A percentile compares a stretch with the other conserved stretches of the same genome.
phyloP scores from a whole-genome alignment of 1,284 basidiomycete species.

The Puccinia polysora region DNA sequence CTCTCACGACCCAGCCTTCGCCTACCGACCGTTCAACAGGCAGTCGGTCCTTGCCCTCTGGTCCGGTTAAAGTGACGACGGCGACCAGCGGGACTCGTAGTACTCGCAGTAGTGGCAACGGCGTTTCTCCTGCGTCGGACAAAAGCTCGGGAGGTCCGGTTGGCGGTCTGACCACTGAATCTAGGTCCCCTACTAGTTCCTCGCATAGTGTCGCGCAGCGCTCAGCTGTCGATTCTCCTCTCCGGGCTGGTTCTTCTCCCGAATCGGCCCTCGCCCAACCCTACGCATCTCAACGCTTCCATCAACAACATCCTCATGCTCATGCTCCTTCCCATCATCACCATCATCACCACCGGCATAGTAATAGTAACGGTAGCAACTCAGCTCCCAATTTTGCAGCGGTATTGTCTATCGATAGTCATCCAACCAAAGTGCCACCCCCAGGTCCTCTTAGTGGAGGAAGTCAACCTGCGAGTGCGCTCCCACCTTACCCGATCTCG shows the following conservation, averaged over 20 bases:
- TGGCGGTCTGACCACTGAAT: conserved; percentile 10
- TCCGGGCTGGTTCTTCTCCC: conserved; percentile 15
- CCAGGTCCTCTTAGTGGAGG: too few species aligned
- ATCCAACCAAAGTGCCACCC: too few species aligned
- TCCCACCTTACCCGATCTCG: not conserved
- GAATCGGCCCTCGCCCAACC: conserved; percentile 1
- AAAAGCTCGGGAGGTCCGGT: conserved; percentile 17
- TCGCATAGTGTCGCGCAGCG: conserved; percentile 8
- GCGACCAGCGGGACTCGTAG: not conserved
- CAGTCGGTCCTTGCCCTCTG: not conserved
- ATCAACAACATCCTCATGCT: not conserved
- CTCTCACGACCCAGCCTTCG: conserved; percentile 10
- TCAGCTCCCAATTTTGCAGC: not conserved
- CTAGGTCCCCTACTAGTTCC: conserved; percentile 17
- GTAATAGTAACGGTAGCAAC: not conserved
- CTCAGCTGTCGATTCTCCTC: conserved; percentile 12
- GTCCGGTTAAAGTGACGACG: not conserved
- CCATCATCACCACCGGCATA: not conserved
- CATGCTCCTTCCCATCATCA: not conserved
- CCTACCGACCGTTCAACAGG: conserved; percentile 2
- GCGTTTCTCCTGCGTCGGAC: conserved; percentile 14
- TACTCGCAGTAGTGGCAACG: conserved; percentile 17
- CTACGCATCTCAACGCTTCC: not conserved
- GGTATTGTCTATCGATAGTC: not conserved
- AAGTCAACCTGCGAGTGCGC: not conserved